These are phyloP conservation scores for Syzygium grande DNA, from an alignment of 345 rosid species.

Conservation along the genomic window DNA sequence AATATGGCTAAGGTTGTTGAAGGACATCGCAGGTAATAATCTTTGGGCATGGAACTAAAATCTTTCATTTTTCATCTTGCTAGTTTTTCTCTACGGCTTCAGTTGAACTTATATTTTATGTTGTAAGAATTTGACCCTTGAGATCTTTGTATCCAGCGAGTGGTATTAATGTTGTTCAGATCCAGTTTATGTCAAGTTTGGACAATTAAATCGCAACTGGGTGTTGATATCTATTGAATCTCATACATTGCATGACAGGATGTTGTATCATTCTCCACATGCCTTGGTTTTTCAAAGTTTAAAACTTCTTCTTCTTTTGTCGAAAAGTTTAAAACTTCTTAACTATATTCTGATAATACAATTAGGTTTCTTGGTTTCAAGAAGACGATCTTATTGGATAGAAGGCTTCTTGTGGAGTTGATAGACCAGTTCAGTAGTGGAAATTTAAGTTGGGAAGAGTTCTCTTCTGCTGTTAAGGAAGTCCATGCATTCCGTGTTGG, in stretches of 20 bases:
- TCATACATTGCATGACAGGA: not conserved
- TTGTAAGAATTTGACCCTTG: not conserved
- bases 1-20: slow-evolving; percentile 99
- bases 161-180: not conserved
- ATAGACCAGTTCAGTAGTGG: slow-evolving; percentile 67
- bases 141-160: not conserved
- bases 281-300: not conserved
- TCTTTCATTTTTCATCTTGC: not conserved
- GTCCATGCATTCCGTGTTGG: slow-evolving; percentile 67
- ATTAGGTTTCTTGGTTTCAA: slow-evolving; percentile 80
- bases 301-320: no score
- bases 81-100: not conserved
- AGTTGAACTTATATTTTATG: not conserved
- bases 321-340: not conserved
- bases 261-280: not conserved
- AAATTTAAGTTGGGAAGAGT: slow-evolving; percentile 70
- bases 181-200: not conserved
- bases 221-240: not conserved
- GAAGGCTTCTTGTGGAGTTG: slow-evolving; percentile 68
- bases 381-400: slow-evolving; percentile 73
- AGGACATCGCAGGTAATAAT: slow-evolving; percentile 88
- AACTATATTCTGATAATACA: not conserved
- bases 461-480: slow-evolving; percentile 66
- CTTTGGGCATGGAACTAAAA: not conserved
- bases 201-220: not conserved